These are phyloP conservation scores for Aspergillus sp. DNA, from an alignment of 2,329 filamentous ascomycete species.

Conservation along the genomic window DNA sequence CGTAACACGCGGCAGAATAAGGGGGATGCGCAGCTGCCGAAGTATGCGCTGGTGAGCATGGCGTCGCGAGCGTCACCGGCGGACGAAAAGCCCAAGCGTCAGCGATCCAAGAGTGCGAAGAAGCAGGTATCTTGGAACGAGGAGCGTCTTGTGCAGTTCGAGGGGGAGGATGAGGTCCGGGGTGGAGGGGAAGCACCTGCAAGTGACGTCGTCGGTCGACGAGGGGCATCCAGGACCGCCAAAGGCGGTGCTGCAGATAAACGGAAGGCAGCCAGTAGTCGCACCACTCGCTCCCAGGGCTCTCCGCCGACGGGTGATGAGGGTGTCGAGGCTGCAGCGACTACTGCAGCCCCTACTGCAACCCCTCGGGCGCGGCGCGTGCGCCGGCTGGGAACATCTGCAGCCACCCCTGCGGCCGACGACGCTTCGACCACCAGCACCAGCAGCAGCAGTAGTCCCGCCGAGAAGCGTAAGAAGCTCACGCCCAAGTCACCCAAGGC, in stretches of 20 bases:
- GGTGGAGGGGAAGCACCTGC: conserved; percentile 10
- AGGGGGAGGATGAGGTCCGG: conserved; percentile 18
- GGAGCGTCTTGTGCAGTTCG: conserved; percentile 34
- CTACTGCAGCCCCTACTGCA: conserved; percentile 24
- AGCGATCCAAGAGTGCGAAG: conserved; percentile 10
- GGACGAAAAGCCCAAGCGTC: conserved; percentile 3
- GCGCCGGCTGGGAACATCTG: conserved; percentile 28
- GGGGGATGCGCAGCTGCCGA: conserved; percentile 35
- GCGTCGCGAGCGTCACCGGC: conserved; percentile 14
- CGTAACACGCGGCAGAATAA: conserved; percentile 44
- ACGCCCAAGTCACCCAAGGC: conserved; percentile 31
- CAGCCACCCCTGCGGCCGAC: conserved; percentile 17
- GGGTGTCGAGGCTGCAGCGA: conserved; percentile 13
- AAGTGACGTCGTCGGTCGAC: conserved; percentile 20
- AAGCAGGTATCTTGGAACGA: conserved; percentile 41
- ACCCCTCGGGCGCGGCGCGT: conserved; percentile 28
- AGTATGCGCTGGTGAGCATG: conserved; percentile 26
- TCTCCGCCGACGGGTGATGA: conserved; percentile 19
- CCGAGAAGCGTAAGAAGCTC: conserved; percentile 33
- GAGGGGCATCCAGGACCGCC: conserved; percentile 16
- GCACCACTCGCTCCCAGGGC: conserved; percentile 23
- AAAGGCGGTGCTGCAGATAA: conserved; percentile 13
- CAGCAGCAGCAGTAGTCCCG: conserved; percentile 17
- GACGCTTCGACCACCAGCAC: conserved; percentile 1
- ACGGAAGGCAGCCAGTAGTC: conserved; percentile 20